These are phyloP conservation scores for Pyricularia sp. DNA, from an alignment of 2,329 filamentous ascomycete genomes.

Conservation along the genomic window DNA sequence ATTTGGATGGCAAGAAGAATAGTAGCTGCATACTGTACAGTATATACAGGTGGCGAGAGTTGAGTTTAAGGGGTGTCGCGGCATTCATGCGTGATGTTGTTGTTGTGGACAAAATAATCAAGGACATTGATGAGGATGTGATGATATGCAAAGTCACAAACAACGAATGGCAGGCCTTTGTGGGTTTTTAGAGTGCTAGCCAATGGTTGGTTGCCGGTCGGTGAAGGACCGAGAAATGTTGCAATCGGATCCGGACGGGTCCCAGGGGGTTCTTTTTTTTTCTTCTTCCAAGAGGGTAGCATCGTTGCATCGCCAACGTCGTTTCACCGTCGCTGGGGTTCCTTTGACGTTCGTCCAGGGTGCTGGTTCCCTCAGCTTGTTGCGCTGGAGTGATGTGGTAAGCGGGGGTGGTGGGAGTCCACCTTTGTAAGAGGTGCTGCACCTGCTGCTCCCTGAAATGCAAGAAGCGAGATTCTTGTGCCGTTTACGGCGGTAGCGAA, in stretches of 20 bases:
- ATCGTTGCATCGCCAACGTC: constrained; percentile 53
- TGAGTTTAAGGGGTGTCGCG: not conserved
- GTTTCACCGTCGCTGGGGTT: constrained; percentile 48
- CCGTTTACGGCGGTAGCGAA: not conserved
- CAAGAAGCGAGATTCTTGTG: not conserved
- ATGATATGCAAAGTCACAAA: not conserved
- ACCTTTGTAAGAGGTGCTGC: not conserved
- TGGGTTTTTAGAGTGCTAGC: too few relatives aligned
- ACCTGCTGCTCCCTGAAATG: not conserved
- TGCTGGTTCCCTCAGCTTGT: not conserved
- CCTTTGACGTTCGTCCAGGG: not conserved
- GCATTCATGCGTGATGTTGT: not conserved
- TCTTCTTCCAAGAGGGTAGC: not conserved
- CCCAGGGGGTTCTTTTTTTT: not conserved
- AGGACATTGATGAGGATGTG: not conserved
- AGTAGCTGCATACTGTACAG: not conserved
- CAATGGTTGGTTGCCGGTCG: not conserved
- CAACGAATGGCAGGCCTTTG: not conserved
- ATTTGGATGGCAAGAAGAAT: not conserved
- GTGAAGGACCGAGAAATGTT: not conserved
- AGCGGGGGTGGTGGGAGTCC: not conserved
- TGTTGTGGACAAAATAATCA: not conserved
- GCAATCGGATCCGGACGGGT: not conserved
- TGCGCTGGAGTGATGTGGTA: not conserved
- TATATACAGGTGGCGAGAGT: not conserved